These are phyloP conservation scores for Syzygium syzygioides DNA, from an alignment of 441 rosid species.

Conservation along the genomic window DNA sequence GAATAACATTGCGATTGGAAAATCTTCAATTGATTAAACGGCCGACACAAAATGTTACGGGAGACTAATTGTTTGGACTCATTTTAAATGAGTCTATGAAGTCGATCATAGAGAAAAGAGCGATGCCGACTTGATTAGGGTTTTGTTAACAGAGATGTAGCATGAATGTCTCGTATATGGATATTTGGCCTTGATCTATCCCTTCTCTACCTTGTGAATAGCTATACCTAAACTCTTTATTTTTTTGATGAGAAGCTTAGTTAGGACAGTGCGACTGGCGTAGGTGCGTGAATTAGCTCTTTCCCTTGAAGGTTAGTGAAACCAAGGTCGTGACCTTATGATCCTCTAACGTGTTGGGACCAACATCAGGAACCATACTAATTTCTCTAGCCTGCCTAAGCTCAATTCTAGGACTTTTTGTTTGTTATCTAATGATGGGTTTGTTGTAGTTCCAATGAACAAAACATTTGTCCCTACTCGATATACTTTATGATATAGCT, in stretches of 20 bases:
- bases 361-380: neutral
- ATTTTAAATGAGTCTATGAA: neutral
- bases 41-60: neutral
- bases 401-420: neutral
- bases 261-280: neutral
- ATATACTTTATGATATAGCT: neutral
- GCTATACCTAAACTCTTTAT: neutral
- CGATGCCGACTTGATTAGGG: neutral
- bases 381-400: neutral
- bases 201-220: neutral
- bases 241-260: neutral
- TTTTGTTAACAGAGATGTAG: neutral
- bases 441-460: neutral
- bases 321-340: neutral
- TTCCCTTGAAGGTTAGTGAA: neutral
- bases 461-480: neutral
- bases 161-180: neutral
- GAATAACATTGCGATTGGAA: neutral
- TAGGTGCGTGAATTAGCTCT: neutral
- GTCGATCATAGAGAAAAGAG: neutral
- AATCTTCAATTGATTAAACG: neutral
- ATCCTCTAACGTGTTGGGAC: neutral
- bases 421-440: neutral
- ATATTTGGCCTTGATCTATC: neutral
- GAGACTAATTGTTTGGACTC: neutral